Base-by-base conservation (phyloP, 495 filamentous ascomycete genomes). In the Apodospora peruviana region DNA sequence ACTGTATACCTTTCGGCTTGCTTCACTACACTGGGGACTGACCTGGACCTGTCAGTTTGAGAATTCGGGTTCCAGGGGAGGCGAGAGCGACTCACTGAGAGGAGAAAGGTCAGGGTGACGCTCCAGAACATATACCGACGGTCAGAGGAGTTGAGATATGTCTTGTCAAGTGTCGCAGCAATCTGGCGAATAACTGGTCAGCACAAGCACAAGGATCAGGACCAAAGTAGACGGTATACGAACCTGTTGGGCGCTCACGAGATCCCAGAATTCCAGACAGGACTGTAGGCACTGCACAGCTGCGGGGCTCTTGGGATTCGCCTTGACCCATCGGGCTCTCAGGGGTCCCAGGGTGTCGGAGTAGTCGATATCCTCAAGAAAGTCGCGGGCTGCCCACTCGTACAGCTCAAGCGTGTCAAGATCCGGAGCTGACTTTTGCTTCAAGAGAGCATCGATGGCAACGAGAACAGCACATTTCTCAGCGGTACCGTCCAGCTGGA, bases 161-260 rank as follows among this genome's bases (percentile, higher is more conserved):
- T 60, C 55, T 68, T 73, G 43, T 71, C 66, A 35, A 76, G 53
- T 0, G 65, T 62, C 1, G 68, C 66, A 1, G 72, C 66, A 47
- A 76, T 74, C 72, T 76, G 36, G 10, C 40, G 11, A 2, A 41
- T 41, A 14, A 4, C 3, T 17, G 17, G 24, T 23, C 2, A 47
- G 7, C 8, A 11, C 16, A 17, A 29, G 10, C 14, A 29, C 29
- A n/a, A 8, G 16, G 32, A 17, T 10, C 9, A 1, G 21, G 10
- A 16, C 20, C 7, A 29, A 2, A 27, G 32, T 2, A 32, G 1
- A 17, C 5, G 12, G 18, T 3, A 10, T 18, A 46, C 35, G 7
- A 50, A 73, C 71, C 64, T 73, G 71, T 51, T 76, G 73, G 16
- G 73, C 72, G 55, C 67, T 71, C 41, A 68, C 67, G 47, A 74